Evolutionary conservation across 768 basidiomycete species (phyloP), one percentile per base, ranked within the genome.

Genomic region (Termitomyces sp.): DNA sequence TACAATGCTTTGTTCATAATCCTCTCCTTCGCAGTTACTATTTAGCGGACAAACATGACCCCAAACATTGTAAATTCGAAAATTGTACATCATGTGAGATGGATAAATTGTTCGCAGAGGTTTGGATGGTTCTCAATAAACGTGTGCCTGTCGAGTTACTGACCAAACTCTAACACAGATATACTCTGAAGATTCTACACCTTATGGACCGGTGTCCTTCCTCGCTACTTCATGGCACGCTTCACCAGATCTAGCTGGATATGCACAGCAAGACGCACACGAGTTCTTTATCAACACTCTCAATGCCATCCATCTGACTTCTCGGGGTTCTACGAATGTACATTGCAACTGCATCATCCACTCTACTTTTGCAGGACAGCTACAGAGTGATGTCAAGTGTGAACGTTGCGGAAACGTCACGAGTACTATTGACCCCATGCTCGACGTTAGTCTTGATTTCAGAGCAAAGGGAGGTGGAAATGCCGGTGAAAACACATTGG

Each of bases 201-300:
- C 93, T 0, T 89, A 85, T 64, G 94, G 91, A 0, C 95, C 96
- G 0, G 84, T 87, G 2, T 85, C 86, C 3, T 89, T 98, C 69
- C 81, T 98, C 8, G 79, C 87, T 14, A 87, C 89, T 30, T 91
- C 89, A 36, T 98, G 95, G 95, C 84, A 80, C 64, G 82, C 80
- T 61, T 87, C 89, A 0, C 74, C 87, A 0, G 93, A 96, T 61
- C 77, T 98, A 30, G 85, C 93, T 5, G 95, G 95, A 2, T 93
- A 98, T 67, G 86, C 92, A 0, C 96, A 98, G 70, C 96, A 96
- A 68, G 95, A 98, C 61, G 92, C 93, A 2, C 93, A 95, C 77
- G 89, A 93, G 70, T 89, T 86, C 68, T 91, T 93, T 71, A 91
- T 93, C 32, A 81, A 87, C 18, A 83, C 87, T 0, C 77, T 98